phyloP scores from a whole-genome alignment of 129 eudicot species.

The Chrysanthemum lavandulifolium region DNA sequence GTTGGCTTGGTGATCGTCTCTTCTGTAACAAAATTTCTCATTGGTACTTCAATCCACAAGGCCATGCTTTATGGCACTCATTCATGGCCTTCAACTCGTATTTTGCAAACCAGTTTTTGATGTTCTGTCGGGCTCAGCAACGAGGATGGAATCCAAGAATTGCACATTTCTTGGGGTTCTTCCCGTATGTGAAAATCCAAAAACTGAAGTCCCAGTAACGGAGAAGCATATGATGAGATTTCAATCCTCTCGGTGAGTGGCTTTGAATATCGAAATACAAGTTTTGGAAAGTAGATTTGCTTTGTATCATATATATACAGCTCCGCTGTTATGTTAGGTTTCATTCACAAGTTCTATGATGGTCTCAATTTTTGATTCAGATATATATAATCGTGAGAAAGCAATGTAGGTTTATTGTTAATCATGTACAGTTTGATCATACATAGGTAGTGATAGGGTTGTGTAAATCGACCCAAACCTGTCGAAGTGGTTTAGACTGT shows the following conservation, averaged over 20 bases:
- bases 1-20: slow-evolving; percentile 65
- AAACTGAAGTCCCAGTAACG: slow-evolving; percentile 57
- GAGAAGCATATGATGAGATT: not conserved
- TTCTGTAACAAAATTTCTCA: slow-evolving; percentile 53
- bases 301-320: slow-evolving; percentile 19
- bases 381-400: too few species aligned
- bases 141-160: slow-evolving; percentile 71
- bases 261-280: slow-evolving; percentile 1
- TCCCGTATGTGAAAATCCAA: slow-evolving; percentile 75
- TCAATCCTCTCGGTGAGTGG: not conserved
- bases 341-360: not conserved
- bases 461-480: too few species aligned
- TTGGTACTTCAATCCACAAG: slow-evolving; percentile 79
- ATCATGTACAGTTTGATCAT: too few species aligned
- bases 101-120: slow-evolving; percentile 64
- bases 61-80: slow-evolving; percentile 78
- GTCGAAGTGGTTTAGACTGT: too few species aligned
- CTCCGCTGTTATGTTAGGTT: slow-evolving; percentile 9
- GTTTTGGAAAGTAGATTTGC: slow-evolving; percentile 2
- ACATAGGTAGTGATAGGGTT: too few species aligned
- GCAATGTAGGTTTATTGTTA: too few species aligned
- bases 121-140: slow-evolving; percentile 87
- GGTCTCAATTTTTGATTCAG: too few species aligned
- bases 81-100: slow-evolving; percentile 75
- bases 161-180: slow-evolving; percentile 48